A percentile compares a stretch with the other conserved stretches of the same genome.
Evolutionary conservation across 2,329 filamentous ascomycete species (phyloP).

Genomic region (Ceratocystis papillata): DNA sequence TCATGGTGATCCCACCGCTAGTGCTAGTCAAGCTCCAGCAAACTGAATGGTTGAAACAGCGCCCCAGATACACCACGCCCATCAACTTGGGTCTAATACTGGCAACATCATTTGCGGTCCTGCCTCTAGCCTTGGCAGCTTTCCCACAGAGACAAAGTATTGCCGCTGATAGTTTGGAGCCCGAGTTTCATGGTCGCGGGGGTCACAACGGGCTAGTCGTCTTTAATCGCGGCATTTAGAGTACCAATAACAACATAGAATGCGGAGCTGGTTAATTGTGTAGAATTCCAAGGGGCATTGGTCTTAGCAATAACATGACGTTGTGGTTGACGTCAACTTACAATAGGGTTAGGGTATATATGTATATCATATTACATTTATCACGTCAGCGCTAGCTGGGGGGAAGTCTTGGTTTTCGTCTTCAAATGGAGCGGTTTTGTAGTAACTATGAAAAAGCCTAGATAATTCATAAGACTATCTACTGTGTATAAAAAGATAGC

Average conservation of each 20-base stretch:
- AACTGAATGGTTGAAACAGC: slow-evolving; percentile 66
- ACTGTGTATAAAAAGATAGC: too few species aligned
- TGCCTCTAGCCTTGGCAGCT: slow-evolving; percentile 79
- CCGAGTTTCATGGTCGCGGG: slow-evolving; percentile 73
- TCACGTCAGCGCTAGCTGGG: too few species aligned
- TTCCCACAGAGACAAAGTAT: slow-evolving; percentile 89
- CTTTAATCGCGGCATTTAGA: slow-evolving; percentile 86
- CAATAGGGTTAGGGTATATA: too few species aligned
- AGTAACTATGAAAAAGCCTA: too few species aligned
- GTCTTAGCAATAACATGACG: too few species aligned
- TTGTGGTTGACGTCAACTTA: too few species aligned
- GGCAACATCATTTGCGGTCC: slow-evolving; percentile 71
- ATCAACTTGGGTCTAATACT: slow-evolving; percentile 83
- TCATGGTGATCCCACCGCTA: slow-evolving; percentile 92
- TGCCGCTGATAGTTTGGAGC: slow-evolving; percentile 62
- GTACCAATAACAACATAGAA: background rate
- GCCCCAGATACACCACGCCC: slow-evolving; percentile 61
- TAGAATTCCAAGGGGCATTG: too few species aligned
- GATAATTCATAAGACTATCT: too few species aligned
- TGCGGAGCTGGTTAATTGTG: background rate
- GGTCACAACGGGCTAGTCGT: slow-evolving; percentile 76
- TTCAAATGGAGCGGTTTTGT: too few species aligned
- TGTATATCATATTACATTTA: too few species aligned
- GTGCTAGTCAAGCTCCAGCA: slow-evolving; percentile 75
- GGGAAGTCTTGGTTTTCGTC: too few species aligned